Evolutionary conservation across 2,329 filamentous ascomycete genomes (phyloP).

Genomic region (Rosellinia necatrix): DNA sequence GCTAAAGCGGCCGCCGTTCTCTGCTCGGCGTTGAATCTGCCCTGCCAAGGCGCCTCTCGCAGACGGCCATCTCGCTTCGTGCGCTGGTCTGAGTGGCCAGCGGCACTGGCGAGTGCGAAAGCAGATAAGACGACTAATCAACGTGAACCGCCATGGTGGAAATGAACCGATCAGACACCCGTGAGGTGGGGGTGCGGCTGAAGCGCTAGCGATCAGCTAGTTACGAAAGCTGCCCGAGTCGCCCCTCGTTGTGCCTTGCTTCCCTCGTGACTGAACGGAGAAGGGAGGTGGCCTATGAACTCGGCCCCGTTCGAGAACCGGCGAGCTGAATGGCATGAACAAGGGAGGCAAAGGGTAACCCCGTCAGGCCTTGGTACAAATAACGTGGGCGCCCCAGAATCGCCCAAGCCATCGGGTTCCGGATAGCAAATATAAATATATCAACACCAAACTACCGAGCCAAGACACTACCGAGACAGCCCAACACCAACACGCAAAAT

Average conservation of each 20-base stretch:
- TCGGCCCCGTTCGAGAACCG: conserved; percentile 6
- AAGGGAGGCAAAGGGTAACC: not conserved
- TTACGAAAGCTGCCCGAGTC: not conserved
- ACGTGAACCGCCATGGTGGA: not conserved
- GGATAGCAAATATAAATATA: too few species aligned
- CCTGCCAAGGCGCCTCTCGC: conserved; percentile 21
- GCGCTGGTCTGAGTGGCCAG: conserved; percentile 18
- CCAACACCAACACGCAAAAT: not conserved
- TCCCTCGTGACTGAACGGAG: not conserved
- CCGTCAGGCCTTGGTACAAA: conserved; percentile 21
- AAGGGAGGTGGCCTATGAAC: too few species aligned
- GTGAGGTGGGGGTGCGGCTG: conserved; percentile 26
- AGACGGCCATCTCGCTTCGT: conserved; percentile 17
- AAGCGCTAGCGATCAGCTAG: conserved; percentile 24
- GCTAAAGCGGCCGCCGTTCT: not conserved
- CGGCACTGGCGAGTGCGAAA: conserved; percentile 1
- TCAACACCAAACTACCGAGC: not conserved
- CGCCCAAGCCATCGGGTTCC: too few species aligned
- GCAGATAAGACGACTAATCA: conserved; percentile 10
- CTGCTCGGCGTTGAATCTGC: conserved; percentile 15
- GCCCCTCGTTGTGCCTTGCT: not conserved
- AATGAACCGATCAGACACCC: not conserved
- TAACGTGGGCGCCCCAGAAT: too few species aligned
- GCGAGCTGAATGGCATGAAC: not conserved
- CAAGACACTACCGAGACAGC: not conserved